phyloP scores from a whole-genome alignment of 2,329 filamentous ascomycete species.

The Bipolaris cookei region DNA sequence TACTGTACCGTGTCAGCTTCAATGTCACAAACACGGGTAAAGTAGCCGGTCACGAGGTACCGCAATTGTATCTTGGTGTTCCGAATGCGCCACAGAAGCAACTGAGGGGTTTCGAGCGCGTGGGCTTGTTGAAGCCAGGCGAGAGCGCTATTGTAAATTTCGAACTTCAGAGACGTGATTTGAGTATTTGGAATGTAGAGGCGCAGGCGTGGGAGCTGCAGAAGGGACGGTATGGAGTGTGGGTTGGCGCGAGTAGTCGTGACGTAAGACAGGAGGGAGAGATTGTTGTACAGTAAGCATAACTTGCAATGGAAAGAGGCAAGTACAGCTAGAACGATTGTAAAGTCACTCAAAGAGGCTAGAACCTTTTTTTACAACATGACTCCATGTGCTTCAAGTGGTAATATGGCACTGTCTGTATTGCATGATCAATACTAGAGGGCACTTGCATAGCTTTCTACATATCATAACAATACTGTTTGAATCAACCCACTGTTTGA shows the following conservation, averaged over 20 bases:
- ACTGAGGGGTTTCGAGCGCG: conserved; percentile 79
- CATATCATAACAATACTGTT: too few relatives aligned
- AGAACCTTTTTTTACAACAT: too few relatives aligned
- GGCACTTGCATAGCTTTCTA: too few relatives aligned
- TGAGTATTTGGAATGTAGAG: conserved; percentile 82
- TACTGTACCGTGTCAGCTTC: conserved; percentile 68
- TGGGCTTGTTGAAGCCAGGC: conserved; percentile 70
- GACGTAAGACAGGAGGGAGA: conserved; percentile 36
- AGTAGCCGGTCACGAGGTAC: conserved; percentile 69
- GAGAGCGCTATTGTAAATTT: conserved; percentile 67
- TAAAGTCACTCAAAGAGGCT: too few relatives aligned
- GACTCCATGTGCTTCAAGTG: too few relatives aligned
- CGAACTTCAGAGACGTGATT: conserved; percentile 74
- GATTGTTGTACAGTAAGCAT: conserved; percentile 15
- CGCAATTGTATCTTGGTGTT: conserved; percentile 70
- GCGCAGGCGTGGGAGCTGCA: conserved; percentile 76
- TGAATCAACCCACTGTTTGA: too few relatives aligned
- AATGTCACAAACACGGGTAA: conserved; percentile 73
- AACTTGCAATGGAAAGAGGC: neutral
- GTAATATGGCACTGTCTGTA: too few relatives aligned
- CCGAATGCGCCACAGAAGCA: conserved; percentile 68
- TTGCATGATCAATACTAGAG: too few relatives aligned
- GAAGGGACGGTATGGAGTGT: conserved; percentile 35
- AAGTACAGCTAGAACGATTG: neutral
- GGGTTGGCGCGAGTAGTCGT: conserved; percentile 47